Conservation (phyloP, 176 grass and related monocot species). For the Tillandsia fasciculata region DNA sequence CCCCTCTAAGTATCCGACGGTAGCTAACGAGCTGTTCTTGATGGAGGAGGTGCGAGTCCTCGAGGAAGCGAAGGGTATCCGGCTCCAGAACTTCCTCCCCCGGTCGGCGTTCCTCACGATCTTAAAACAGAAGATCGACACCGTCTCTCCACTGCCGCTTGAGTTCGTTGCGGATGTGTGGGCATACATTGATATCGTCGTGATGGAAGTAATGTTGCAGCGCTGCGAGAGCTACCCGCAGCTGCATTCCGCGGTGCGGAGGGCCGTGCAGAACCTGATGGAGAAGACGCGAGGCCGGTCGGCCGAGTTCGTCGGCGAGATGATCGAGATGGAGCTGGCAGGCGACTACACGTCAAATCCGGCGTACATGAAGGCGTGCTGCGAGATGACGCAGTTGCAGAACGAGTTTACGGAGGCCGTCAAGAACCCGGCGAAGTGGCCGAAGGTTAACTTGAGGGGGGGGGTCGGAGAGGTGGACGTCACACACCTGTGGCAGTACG, state of each 20-base stretch:
- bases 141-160: background rate
- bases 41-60: slow-evolving; percentile 35
- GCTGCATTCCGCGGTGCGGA: background rate
- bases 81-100: no score
- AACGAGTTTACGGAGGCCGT: background rate
- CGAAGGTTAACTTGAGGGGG: no score
- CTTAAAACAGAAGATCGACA: no score
- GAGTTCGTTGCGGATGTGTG: slow-evolving; percentile 16
- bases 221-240: slow-evolving; percentile 15
- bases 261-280: slow-evolving; percentile 9
- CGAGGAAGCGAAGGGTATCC: no score
- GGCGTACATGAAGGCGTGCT: slow-evolving; percentile 22
- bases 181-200: slow-evolving; percentile 11
- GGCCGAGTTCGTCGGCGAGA: background rate
- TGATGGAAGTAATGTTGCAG: background rate
- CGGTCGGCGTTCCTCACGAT: no score
- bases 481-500: slow-evolving; percentile 16
- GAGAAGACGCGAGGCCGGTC: slow-evolving; percentile 15
- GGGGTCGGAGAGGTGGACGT: no score
- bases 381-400: background rate
- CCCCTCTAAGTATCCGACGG: no score
- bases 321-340: slow-evolving; percentile 27
- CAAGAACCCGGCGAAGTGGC: background rate
- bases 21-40: no score
- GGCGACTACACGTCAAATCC: slow-evolving; percentile 19